Percentiles rank a stretch among this genome's conserved stretches.
Conservation (phyloP, 2,329 filamentous ascomycete genomes). For the Ceratocystis alfenasii region DNA sequence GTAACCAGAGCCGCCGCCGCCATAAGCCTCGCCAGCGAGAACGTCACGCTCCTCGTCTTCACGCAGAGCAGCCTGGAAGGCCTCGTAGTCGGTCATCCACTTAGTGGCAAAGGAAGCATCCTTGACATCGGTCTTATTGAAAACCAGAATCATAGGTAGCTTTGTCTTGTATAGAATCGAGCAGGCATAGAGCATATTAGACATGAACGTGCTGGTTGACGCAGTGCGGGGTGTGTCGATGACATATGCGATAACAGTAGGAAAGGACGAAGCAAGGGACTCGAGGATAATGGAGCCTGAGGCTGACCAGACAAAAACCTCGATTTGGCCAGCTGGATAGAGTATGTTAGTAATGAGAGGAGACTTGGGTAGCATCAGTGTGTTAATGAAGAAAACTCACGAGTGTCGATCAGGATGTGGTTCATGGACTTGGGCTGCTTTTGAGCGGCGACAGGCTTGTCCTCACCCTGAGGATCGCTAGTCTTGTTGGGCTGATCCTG, state of each 20-base stretch:
- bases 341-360: not conserved
- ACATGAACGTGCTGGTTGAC: constrained; percentile 96
- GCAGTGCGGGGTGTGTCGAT: constrained; percentile 92
- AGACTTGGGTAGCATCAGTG: not conserved
- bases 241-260: constrained; percentile 92
- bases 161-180: constrained; percentile 98
- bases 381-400: constrained; percentile 25
- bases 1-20: constrained; percentile 72
- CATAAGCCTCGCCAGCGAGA: constrained; percentile 60
- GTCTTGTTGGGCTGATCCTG: constrained; percentile 90
- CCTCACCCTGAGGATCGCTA: constrained; percentile 75
- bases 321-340: constrained; percentile 69
- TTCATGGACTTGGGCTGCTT: constrained; percentile 54
- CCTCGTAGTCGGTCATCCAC: constrained; percentile 99
- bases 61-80: constrained; percentile 76
- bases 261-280: constrained; percentile 83
- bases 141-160: constrained; percentile 94
- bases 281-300: constrained; percentile 89
- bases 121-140: constrained; percentile 97
- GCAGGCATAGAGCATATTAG: constrained; percentile 98
- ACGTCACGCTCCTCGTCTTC: constrained; percentile 67
- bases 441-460: constrained; percentile 48
- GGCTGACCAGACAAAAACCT: constrained; percentile 97
- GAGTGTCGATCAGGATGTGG: constrained; percentile 87
- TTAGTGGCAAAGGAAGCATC: constrained; percentile 85